Evolutionary conservation across 73 alveolate genomes (phyloP).

Genomic region (Urostyla sp.): DNA sequence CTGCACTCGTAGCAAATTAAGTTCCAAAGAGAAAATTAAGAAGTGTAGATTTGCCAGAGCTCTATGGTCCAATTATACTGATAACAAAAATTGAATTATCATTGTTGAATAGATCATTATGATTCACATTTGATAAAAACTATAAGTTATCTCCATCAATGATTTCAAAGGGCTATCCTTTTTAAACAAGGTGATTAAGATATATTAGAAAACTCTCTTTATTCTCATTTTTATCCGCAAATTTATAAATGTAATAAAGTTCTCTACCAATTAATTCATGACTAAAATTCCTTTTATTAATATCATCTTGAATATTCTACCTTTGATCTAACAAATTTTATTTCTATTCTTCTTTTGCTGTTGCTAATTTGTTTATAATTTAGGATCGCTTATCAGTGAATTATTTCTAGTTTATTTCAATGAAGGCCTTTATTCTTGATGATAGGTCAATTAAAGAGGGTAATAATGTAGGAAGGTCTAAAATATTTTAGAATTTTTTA

Average conservation of each 20-base stretch:
- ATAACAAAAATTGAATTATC: constrained; percentile 9
- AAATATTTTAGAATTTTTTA: too few species aligned
- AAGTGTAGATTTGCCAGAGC: constrained; percentile 54
- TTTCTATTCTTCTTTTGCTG: too few species aligned
- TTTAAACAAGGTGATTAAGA: background rate
- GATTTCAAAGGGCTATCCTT: constrained; percentile 9
- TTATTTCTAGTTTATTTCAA: too few species aligned
- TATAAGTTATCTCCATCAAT: constrained; percentile 10
- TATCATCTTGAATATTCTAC: too few species aligned
- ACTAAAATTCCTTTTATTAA: too few species aligned
- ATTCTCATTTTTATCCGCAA: background rate
- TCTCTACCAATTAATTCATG: background rate
- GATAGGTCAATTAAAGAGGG: too few species aligned
- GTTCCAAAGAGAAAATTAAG: constrained; percentile 24
- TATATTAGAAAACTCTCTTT: background rate
- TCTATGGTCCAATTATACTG: constrained; percentile 62
- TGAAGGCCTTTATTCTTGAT: too few species aligned
- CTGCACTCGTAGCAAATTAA: background rate
- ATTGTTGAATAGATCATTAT: too few species aligned
- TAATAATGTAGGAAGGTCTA: too few species aligned
- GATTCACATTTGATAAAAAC: background rate
- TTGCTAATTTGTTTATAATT: too few species aligned
- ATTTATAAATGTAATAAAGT: background rate
- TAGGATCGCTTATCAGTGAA: too few species aligned
- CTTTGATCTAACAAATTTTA: too few species aligned